Base-by-base conservation (phyloP, 2,329 filamentous ascomycete genomes). In the Zalaria sp. region DNA sequence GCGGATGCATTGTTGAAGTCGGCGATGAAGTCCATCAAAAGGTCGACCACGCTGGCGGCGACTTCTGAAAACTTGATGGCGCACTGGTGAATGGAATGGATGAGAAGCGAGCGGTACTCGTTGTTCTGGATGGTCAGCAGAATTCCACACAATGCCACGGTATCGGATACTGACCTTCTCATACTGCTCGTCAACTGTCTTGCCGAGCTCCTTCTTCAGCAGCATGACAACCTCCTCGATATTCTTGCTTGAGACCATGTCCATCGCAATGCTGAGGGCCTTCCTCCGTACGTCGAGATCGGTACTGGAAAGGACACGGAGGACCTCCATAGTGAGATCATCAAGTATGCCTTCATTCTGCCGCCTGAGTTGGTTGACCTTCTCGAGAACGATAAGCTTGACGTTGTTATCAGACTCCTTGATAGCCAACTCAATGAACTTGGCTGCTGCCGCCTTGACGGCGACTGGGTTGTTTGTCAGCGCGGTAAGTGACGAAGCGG, bases 31-130 rank as follows among this genome's bases (percentile, higher is more conserved):
- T 98, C 91, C 91, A 98, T 98, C 41, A 98, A 74, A 36, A 95
- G 75, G 50, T 91, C 91, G 42, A 98, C 91, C 10, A 98, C 91
- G 57, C 86, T 96, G 37, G 89, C 84, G 26, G 91, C 91, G 47
- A 98, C 89, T 63, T 98, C 89, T 7, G 91, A 96, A 68, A 96
- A 96, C 59, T 93, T 95, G 71, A 98, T 96, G 53, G 91, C 91
- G 62, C 91, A 96, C 60, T 93, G 87, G 62, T 98, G 91, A 57
- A 98, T 98, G 32, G 88, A 86, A 62, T 95, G 87, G 51, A 98
- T 96, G 47, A 98, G 73, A 5, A 98, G 74, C 56, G 93, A 88
- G 53, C 91, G 83, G 63, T 95, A 95, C 63, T 94, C 88, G 57
- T 78, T 79, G 64, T 93, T 94, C 77, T 72, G 44, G 5, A 29